Conservation (phyloP, 345 rosid species). For the Conringia planisiliqua region DNA sequence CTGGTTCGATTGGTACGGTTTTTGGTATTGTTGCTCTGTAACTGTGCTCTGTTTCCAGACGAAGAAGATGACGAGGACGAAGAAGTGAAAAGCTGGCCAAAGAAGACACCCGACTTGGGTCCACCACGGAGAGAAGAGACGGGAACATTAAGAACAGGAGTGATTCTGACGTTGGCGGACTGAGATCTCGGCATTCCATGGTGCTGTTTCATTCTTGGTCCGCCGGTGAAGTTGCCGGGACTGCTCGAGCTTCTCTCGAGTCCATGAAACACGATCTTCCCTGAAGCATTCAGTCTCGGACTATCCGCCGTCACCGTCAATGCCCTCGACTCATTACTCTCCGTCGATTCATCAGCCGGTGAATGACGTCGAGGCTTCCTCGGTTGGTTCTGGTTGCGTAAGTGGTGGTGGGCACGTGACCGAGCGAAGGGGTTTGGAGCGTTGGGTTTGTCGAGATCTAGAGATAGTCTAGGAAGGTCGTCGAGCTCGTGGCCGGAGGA, state of each 20-base stretch:
- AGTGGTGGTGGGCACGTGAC: constrained; percentile 37
- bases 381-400: constrained; percentile 43
- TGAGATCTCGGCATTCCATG: constrained; percentile 91
- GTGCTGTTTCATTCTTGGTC: constrained; percentile 60
- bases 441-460: constrained; percentile 73
- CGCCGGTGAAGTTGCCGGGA: constrained; percentile 93
- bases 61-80: constrained; percentile 17
- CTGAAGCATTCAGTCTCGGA: constrained; percentile 91
- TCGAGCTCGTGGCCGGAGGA: constrained; percentile 91
- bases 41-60: constrained; percentile 25
- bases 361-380: constrained; percentile 59
- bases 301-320: constrained; percentile 84
- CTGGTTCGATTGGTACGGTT: constrained; percentile 36
- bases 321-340: constrained; percentile 40
- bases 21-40: constrained; percentile 31
- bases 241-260: constrained; percentile 95
- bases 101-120: constrained; percentile 51
- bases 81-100: constrained; percentile 55
- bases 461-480: constrained; percentile 71
- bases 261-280: constrained; percentile 87
- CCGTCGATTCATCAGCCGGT: constrained; percentile 36
- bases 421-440: constrained; percentile 61
- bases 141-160: constrained; percentile 73
- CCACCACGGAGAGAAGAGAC: constrained; percentile 60
- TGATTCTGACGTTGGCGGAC: constrained; percentile 70